A percentile compares a stretch with the other conserved stretches of the same genome.
These are phyloP conservation scores for Nepenthes alata DNA, from an alignment of 179 eudicot genomes.

Conservation along the genomic window DNA sequence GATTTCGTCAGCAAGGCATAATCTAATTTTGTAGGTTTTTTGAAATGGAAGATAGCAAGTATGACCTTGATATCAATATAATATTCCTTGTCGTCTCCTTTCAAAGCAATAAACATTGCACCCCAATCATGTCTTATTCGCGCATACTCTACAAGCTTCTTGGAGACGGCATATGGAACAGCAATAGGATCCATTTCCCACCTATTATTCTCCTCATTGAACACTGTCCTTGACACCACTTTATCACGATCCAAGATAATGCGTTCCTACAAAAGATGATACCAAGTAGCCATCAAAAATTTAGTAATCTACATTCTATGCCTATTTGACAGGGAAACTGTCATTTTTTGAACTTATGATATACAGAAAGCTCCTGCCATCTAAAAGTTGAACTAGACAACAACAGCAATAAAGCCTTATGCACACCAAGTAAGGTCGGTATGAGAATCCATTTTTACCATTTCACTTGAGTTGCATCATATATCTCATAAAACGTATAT, in stretches of 20 bases:
- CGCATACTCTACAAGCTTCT: constrained; percentile 63
- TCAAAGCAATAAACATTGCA: constrained; percentile 63
- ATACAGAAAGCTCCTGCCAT: too few species aligned
- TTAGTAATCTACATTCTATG: too few species aligned
- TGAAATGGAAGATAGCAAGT: constrained; percentile 1
- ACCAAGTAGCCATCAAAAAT: neutral
- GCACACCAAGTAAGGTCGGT: too few species aligned
- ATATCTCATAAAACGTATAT: too few species aligned
- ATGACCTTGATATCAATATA: constrained; percentile 56
- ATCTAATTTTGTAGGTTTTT: neutral
- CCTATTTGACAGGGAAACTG: too few species aligned
- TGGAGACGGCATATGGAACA: constrained; percentile 73
- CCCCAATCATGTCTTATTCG: constrained; percentile 82
- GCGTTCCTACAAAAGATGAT: constrained; percentile 38
- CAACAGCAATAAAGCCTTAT: too few species aligned
- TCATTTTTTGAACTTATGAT: too few species aligned
- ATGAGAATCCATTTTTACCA: too few species aligned
- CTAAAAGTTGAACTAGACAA: too few species aligned
- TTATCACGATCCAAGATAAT: constrained; percentile 77
- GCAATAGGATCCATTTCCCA: constrained; percentile 88
- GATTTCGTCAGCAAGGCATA: constrained; percentile 10
- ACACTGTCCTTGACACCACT: constrained; percentile 62
- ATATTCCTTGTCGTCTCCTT: constrained; percentile 74
- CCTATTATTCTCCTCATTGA: constrained; percentile 53
- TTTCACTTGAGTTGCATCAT: too few species aligned